Conservation (phyloP, 1,284 basidiomycete genomes). For the Sphagnurus paluster region DNA sequence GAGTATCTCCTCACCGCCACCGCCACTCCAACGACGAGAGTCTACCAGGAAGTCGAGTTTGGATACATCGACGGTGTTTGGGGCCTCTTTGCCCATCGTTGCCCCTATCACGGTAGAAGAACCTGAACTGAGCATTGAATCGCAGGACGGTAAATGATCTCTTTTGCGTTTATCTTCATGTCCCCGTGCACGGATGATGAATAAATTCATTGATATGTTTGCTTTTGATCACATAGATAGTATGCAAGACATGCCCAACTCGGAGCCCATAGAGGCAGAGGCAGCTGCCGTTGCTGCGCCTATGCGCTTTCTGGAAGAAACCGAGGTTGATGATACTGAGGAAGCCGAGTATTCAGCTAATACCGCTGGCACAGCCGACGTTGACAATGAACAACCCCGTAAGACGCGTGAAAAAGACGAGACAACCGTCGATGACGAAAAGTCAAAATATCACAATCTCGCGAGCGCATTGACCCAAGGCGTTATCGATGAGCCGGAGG, state of each 20-base stretch:
- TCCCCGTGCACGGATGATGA: conserved; percentile 6
- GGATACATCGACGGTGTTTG: conserved; percentile 6
- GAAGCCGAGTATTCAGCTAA: too few relatives aligned
- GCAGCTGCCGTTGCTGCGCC: too few relatives aligned
- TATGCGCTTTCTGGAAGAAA: conserved; percentile 10
- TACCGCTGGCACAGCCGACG: neutral
- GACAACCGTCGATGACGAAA: neutral
- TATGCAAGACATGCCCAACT: conserved; percentile 10
- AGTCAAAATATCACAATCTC: neutral
- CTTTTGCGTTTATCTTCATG: conserved; percentile 18
- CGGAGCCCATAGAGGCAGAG: too few relatives aligned
- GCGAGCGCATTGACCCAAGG: conserved; percentile 5
- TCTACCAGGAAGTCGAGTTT: conserved; percentile 13
- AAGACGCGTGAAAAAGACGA: conserved; percentile 8
- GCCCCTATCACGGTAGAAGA: too few relatives aligned
- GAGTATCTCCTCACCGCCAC: conserved; percentile 8
- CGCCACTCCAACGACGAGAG: conserved; percentile 9
- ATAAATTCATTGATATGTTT: conserved; percentile 26
- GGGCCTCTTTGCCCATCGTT: too few relatives aligned
- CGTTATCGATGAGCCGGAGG: conserved; percentile 8
- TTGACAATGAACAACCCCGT: too few relatives aligned
- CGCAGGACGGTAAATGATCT: conserved; percentile 54
- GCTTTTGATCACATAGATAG: conserved; percentile 18
- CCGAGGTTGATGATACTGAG: conserved; percentile 10
- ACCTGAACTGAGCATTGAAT: conserved; percentile 21